Percentiles rank a stretch among this genome's conserved stretches.
Conservation (phyloP, 345 rosid genomes). For the Euphorbia lathyris region DNA sequence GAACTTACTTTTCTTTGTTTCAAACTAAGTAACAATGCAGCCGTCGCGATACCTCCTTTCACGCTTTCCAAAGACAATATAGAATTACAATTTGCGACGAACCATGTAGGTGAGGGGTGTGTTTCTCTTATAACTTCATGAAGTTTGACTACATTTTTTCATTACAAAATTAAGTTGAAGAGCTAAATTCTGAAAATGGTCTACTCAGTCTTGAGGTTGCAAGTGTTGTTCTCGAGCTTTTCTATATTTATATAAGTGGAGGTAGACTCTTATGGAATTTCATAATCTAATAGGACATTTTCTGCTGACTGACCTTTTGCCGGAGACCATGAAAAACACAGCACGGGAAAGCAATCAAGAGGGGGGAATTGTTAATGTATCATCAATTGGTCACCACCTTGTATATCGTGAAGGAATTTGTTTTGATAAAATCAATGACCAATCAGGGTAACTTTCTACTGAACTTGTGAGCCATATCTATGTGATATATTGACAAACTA, state of each 20-base stretch:
- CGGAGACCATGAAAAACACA: constrained; percentile 47
- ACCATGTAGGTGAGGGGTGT: constrained; percentile 22
- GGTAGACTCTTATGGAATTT: background rate
- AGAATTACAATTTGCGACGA: constrained; percentile 31
- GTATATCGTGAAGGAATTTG: constrained; percentile 42
- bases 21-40: constrained; percentile 34
- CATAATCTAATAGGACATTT: constrained; percentile 46
- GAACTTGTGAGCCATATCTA: background rate
- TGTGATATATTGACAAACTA: background rate
- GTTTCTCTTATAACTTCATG: background rate
- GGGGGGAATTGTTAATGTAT: constrained; percentile 46
- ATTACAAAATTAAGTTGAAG: background rate
- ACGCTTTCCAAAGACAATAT: constrained; percentile 33
- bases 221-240: background rate
- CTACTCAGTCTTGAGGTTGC: background rate
- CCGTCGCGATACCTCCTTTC: constrained; percentile 32
- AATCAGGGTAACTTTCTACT: constrained; percentile 30
- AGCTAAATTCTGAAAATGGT: background rate
- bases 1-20: background rate
- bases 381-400: constrained; percentile 38
- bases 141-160: background rate
- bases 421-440: constrained; percentile 42
- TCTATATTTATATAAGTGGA: background rate
- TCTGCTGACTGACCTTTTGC: constrained; percentile 43
- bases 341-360: constrained; percentile 33